phyloP scores from a whole-genome alignment of 768 basidiomycete genomes.

The Collybia mongolica region DNA sequence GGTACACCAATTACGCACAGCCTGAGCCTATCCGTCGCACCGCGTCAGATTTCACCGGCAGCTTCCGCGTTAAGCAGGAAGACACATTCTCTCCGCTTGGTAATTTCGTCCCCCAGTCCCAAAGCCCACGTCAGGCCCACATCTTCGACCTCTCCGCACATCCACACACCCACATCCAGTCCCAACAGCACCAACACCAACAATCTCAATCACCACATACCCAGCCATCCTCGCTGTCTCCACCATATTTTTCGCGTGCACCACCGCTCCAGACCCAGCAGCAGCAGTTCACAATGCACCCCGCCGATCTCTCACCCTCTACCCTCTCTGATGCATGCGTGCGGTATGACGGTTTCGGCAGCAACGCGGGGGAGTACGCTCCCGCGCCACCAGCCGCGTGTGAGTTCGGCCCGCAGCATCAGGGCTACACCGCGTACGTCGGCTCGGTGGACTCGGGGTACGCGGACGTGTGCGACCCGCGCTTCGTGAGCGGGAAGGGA shows the following conservation, averaged over 20 bases:
- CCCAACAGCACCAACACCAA: not conserved
- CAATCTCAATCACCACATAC: conserved; percentile 3
- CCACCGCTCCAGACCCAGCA: conserved; percentile 5
- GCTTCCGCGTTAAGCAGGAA: not conserved
- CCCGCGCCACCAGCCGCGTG: not conserved
- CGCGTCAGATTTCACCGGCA: not conserved
- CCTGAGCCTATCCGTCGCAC: no score
- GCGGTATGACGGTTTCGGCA: no score
- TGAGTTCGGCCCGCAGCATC: no score
- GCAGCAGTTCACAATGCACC: conserved; percentile 5
- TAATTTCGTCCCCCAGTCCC: not conserved
- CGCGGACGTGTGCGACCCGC: conserved; percentile 13
- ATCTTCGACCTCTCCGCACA: conserved; percentile 14
- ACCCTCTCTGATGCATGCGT: not conserved
- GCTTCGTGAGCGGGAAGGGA: conserved; percentile 3
- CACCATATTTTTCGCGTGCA: conserved; percentile 7
- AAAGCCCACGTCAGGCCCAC: conserved; percentile 8
- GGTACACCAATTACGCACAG: no score
- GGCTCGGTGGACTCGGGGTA: conserved; percentile 3
- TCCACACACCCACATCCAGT: not conserved
- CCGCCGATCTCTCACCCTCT: conserved; percentile 5
- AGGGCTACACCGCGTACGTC: conserved; percentile 1
- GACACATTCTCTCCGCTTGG: conserved; percentile 1
- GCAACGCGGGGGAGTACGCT: no score
- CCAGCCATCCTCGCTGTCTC: not conserved